Evolutionary conservation across 2,329 filamentous ascomycete species (phyloP).

Genomic region (Aspergillus proliferans): DNA sequence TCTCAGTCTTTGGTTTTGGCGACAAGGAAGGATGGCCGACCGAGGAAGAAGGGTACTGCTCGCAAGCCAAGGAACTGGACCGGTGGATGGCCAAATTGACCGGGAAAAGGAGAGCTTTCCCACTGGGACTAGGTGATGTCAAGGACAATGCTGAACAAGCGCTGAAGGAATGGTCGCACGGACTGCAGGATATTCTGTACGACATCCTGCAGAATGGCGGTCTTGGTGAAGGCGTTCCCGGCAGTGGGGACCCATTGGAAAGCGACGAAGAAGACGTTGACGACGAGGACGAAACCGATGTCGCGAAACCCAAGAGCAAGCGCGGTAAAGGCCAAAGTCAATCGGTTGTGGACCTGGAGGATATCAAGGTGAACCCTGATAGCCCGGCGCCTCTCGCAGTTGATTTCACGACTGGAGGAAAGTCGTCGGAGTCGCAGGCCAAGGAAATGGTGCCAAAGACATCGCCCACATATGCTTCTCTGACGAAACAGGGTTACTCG

Average conservation of each 20-base stretch:
- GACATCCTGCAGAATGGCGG: conserved; percentile 49
- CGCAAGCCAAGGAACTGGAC: conserved; percentile 83
- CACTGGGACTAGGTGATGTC: conserved; percentile 79
- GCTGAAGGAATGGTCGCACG: conserved; percentile 70
- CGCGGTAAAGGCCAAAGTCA: conserved; percentile 31
- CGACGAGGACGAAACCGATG: conserved; percentile 50
- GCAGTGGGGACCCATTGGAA: conserved; percentile 77
- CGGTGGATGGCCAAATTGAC: conserved; percentile 97
- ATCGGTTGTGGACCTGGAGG: conserved; percentile 71
- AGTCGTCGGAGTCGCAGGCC: conserved; percentile 36
- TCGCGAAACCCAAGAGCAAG: conserved; percentile 47
- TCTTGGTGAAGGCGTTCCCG: conserved; percentile 62
- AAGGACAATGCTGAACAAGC: conserved; percentile 64
- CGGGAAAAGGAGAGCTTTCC: conserved; percentile 76
- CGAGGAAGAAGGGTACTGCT: conserved; percentile 85
- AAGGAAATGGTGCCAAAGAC: conserved; percentile 94
- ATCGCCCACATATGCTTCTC: conserved; percentile 78
- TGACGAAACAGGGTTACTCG: conserved; percentile 94
- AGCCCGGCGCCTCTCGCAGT: conserved; percentile 57
- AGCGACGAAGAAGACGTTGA: conserved; percentile 70
- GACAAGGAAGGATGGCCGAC: conserved; percentile 89
- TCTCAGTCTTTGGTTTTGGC: conserved; percentile 90
- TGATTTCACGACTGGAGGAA: conserved; percentile 65
- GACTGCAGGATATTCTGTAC: conserved; percentile 64
- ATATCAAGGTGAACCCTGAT: conserved; percentile 53